These are phyloP conservation scores for Blastomyces percursus DNA, from an alignment of 2,329 filamentous ascomycete genomes.

Conservation along the genomic window DNA sequence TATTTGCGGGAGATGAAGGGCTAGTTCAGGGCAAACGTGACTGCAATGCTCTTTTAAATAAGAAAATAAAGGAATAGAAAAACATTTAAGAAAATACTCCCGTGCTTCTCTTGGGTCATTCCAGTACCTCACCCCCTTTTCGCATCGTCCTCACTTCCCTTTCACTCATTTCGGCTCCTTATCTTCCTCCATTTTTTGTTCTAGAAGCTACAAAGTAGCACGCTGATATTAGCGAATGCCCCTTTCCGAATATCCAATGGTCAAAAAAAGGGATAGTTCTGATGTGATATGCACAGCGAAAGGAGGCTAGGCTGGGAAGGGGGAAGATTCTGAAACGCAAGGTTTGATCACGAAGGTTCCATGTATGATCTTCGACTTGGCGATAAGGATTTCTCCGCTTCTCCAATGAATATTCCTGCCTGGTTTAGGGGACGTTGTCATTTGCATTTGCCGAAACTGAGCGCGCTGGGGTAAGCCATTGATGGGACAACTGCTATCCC, in stretches of 20 bases:
- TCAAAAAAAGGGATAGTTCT: background rate
- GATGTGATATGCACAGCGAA: background rate
- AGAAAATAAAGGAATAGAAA: background rate
- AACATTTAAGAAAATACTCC: background rate
- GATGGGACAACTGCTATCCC: background rate
- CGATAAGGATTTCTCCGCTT: background rate
- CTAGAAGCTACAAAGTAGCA: too few relatives aligned
- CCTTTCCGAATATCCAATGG: background rate
- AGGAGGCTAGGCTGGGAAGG: too few relatives aligned
- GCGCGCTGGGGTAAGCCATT: background rate
- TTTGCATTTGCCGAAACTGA: background rate
- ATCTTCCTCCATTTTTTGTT: background rate
- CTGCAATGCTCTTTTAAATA: background rate
- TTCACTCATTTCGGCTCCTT: background rate
- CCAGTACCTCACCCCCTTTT: too few relatives aligned
- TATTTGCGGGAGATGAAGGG: background rate
- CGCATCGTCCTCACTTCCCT: background rate
- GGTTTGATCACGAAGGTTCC: background rate
- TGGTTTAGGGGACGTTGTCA: background rate
- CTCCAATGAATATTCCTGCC: background rate
- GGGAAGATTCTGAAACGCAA: background rate
- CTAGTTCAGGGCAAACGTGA: background rate
- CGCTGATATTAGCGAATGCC: background rate
- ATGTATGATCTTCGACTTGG: background rate
- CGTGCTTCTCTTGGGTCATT: background rate